A percentile compares a stretch with the other conserved stretches of the same genome.
These are phyloP conservation scores for Pichiaceae sp. DNA, from an alignment of 1,139 yeast genomes.

Conservation along the genomic window DNA sequence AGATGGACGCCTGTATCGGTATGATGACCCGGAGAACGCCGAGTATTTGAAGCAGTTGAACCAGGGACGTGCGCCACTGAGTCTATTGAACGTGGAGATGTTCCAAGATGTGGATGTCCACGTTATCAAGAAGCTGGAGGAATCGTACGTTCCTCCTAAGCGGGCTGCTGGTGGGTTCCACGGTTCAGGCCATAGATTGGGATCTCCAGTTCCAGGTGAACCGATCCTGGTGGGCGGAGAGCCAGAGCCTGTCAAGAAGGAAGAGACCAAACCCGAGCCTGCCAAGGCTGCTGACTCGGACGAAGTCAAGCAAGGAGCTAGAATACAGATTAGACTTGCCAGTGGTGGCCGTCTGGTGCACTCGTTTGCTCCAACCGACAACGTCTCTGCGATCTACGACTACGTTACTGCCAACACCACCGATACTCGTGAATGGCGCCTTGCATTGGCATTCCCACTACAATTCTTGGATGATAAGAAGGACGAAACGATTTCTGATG, in stretches of 20 bases:
- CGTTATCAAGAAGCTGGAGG: slow-evolving; percentile 74
- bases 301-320: slow-evolving; percentile 5
- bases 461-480: slow-evolving; percentile 59
- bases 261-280: background rate
- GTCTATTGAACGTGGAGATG: slow-evolving; percentile 69
- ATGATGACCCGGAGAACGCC: slow-evolving; percentile 85
- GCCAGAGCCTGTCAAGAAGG: slow-evolving; percentile 8
- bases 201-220: slow-evolving; percentile 83
- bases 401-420: slow-evolving; percentile 47
- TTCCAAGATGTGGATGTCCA: slow-evolving; percentile 96
- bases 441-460: slow-evolving; percentile 82
- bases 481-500: slow-evolving; percentile 54
- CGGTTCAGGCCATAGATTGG: slow-evolving; percentile 84
- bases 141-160: slow-evolving; percentile 65
- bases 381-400: slow-evolving; percentile 62
- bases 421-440: slow-evolving; percentile 43
- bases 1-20: slow-evolving; percentile 76
- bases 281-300: slow-evolving; percentile 47
- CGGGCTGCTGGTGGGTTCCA: slow-evolving; percentile 55
- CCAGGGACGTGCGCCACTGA: slow-evolving; percentile 89
- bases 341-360: slow-evolving; percentile 61
- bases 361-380: slow-evolving; percentile 55
- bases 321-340: slow-evolving; percentile 78
- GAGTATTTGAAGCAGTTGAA: slow-evolving; percentile 71
- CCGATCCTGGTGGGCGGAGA: slow-evolving; percentile 6